Conservation (phyloP, 306 rosid genomes). For the Dalbergia cultrata region DNA sequence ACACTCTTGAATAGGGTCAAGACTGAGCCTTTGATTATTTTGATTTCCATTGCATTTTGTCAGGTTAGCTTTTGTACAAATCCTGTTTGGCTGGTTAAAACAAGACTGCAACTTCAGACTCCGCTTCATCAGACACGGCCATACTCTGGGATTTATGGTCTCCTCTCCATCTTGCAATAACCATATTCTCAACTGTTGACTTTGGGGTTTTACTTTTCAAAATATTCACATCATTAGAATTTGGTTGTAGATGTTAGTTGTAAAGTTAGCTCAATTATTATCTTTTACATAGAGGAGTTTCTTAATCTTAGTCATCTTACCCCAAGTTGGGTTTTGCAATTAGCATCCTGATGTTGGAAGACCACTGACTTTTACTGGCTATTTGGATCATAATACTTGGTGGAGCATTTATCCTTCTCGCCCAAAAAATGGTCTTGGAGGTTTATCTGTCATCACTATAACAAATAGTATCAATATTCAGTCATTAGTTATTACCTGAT, state of each 20-base stretch:
- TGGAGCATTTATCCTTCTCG: not conserved
- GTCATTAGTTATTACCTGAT: constrained; percentile 16
- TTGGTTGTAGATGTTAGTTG: not conserved
- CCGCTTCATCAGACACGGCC: constrained; percentile 91
- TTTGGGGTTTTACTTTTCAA: constrained; percentile 43
- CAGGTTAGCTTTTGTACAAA: constrained; percentile 92
- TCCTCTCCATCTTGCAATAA: constrained; percentile 59
- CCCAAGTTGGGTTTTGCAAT: constrained; percentile 36
- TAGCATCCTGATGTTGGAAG: constrained; percentile 23
- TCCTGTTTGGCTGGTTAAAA: constrained; percentile 96
- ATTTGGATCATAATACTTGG: constrained; percentile 13
- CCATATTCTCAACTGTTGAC: constrained; percentile 51
- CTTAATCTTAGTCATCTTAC: constrained; percentile 34
- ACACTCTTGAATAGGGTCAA: constrained; percentile 25
- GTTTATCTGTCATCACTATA: not conserved
- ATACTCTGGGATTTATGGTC: constrained; percentile 91
- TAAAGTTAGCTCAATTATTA: constrained; percentile 14
- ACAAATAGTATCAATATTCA: constrained; percentile 1
- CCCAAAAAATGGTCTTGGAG: not conserved
- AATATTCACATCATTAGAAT: constrained; percentile 18
- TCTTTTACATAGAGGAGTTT: constrained; percentile 16
- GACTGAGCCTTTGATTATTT: constrained; percentile 38
- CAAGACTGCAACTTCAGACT: constrained; percentile 98
- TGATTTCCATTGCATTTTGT: constrained; percentile 47
- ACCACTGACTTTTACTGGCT: constrained; percentile 3